These are phyloP conservation scores for Candida gigantensis DNA, from an alignment of 1,139 yeast species.

Conservation along the genomic window DNA sequence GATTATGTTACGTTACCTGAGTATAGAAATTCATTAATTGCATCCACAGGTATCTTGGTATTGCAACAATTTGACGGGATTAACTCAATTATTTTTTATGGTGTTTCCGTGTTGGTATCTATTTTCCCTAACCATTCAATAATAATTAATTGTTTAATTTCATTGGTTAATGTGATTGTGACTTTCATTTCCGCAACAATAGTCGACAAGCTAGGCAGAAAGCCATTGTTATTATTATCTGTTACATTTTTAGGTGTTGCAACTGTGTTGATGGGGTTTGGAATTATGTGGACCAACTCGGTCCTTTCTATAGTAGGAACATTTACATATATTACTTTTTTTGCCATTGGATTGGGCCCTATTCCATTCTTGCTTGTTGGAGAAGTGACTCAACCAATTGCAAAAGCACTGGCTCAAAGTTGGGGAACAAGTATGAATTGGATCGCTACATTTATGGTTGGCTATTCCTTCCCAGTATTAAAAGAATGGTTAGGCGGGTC, in stretches of 20 bases:
- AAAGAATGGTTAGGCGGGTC: conserved; percentile 69
- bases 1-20: conserved; percentile 52
- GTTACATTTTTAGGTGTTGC: conserved; percentile 69
- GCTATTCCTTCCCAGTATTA: conserved; percentile 75
- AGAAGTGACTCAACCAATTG: conserved; percentile 79
- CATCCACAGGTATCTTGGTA: conserved; percentile 73
- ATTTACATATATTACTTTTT: conserved; percentile 72
- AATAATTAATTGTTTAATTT: conserved; percentile 69
- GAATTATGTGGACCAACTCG: conserved; percentile 55
- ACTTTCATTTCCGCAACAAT: conserved; percentile 72
- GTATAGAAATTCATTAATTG: conserved; percentile 59
- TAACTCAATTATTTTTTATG: conserved; percentile 88
- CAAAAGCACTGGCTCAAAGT: conserved; percentile 86
- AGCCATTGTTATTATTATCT: conserved; percentile 66
- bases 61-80: conserved; percentile 93
- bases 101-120: conserved; percentile 74
- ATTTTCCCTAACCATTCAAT: conserved; percentile 73
- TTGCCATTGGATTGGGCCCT: conserved; percentile 93
- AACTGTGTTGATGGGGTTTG: conserved; percentile 63
- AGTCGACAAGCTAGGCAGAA: conserved; percentile 76
- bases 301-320: conserved; percentile 64
- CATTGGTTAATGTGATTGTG: conserved; percentile 68
- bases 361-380: conserved; percentile 89
- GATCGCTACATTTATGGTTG: conserved; percentile 84
- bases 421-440: conserved; percentile 91